A percentile compares a stretch with the other conserved stretches of the same genome.
Evolutionary conservation across 805 yeast genomes (phyloP).

Genomic region (Starmerella cellae): DNA sequence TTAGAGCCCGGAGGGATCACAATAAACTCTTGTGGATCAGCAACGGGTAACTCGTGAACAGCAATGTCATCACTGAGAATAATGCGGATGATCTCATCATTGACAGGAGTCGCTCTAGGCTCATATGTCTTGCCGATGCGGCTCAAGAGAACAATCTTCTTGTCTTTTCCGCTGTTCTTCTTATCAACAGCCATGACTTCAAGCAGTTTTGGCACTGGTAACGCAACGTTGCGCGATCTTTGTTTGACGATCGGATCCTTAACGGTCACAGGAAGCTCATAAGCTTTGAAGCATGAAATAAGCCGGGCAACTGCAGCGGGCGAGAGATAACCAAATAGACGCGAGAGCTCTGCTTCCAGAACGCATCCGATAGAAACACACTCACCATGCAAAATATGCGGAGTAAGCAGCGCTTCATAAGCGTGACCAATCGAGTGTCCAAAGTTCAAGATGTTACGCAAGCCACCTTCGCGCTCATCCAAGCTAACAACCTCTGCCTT

Average conservation of each 20-base stretch:
- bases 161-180: constrained; percentile 86
- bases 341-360: constrained; percentile 86
- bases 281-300: constrained; percentile 67
- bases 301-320: constrained; percentile 91
- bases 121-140: constrained; percentile 83
- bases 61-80: constrained; percentile 69
- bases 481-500: constrained; percentile 87
- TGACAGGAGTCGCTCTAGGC: constrained; percentile 69
- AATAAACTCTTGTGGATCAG: constrained; percentile 24
- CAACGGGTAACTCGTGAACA: constrained; percentile 37
- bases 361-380: constrained; percentile 98
- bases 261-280: constrained; percentile 70
- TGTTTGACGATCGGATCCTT: constrained; percentile 59
- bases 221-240: constrained; percentile 52
- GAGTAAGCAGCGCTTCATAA: constrained; percentile 92
- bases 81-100: constrained; percentile 67
- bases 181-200: constrained; percentile 90
- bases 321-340: constrained; percentile 75
- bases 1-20: constrained; percentile 92
- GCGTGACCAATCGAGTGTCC: constrained; percentile 99
- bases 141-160: constrained; percentile 72
- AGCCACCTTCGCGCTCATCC: constrained; percentile 91
- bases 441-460: constrained; percentile 81
- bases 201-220: constrained; percentile 65
- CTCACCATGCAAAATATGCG: constrained; percentile 93